phyloP scores from a whole-genome alignment of 139 green algal genomes.

The Raphidocelis subcapitata region DNA sequence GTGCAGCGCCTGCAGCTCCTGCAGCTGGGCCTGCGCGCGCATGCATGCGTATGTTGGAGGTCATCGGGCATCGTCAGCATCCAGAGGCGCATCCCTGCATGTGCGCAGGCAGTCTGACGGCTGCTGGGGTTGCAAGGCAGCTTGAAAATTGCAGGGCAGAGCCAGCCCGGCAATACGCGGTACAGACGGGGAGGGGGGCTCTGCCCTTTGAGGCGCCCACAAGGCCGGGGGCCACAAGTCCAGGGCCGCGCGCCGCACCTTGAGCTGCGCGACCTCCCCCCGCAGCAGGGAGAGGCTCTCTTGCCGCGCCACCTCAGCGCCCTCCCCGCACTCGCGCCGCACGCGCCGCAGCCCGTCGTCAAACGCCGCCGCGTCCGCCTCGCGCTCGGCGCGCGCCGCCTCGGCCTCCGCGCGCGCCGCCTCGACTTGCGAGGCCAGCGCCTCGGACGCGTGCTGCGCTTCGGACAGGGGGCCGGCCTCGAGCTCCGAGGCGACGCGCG shows the following conservation, averaged over 20 bases:
- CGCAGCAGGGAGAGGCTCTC: slow-evolving; percentile 11
- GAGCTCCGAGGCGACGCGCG: background rate
- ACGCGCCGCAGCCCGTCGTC: slow-evolving; percentile 10
- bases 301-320: slow-evolving; percentile 23
- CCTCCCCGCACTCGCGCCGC: slow-evolving; percentile 7
- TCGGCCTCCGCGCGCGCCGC: background rate
- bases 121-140: too few relatives aligned
- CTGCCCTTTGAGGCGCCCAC: too few relatives aligned
- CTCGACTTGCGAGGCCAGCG: background rate
- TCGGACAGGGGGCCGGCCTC: slow-evolving; percentile 8
- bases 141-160: too few relatives aligned
- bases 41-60: too few relatives aligned
- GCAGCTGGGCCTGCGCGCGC: slow-evolving; percentile 22
- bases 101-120: too few relatives aligned
- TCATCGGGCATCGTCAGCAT: too few relatives aligned
- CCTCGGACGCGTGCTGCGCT: background rate
- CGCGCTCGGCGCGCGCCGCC: slow-evolving; percentile 1
- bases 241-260: slow-evolving; percentile 13
- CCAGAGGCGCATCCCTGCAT: too few relatives aligned
- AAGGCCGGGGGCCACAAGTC: too few relatives aligned
- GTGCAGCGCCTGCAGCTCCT: slow-evolving; percentile 13
- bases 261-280: slow-evolving; percentile 14
- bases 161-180: too few relatives aligned
- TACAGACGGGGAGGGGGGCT: too few relatives aligned
- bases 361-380: slow-evolving; percentile 7